A percentile compares a stretch with the other conserved stretches of the same genome.
Evolutionary conservation across 2,329 filamentous ascomycete genomes (phyloP).

Genomic region (Orbilia brochopaga): DNA sequence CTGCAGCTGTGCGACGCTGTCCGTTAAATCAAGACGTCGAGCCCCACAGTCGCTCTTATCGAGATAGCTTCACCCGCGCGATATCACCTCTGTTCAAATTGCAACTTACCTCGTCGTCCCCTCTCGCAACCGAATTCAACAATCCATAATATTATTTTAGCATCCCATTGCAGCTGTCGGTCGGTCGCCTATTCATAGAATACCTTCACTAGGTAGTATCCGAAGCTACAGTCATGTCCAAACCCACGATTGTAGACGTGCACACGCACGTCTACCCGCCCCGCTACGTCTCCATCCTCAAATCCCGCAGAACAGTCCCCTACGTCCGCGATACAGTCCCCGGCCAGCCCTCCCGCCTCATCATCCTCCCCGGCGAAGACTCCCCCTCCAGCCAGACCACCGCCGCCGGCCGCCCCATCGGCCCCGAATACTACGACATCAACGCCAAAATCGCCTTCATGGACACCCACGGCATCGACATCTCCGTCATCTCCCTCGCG

Average conservation of each 20-base stretch:
- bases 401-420: constrained; percentile 79
- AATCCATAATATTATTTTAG: too few species aligned
- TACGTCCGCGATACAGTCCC: constrained; percentile 69
- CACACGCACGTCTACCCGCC: constrained; percentile 75
- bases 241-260: constrained; percentile 66
- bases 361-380: constrained; percentile 69
- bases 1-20: constrained; percentile 14
- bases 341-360: constrained; percentile 62
- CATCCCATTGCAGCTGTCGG: too few species aligned
- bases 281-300: constrained; percentile 68
- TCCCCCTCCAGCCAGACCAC: constrained; percentile 60
- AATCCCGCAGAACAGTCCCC: constrained; percentile 69
- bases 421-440: constrained; percentile 81
- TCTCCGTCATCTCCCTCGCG: constrained; percentile 84
- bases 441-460: constrained; percentile 83
- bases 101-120: too few species aligned
- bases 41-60: not conserved
- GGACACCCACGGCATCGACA: constrained; percentile 79
- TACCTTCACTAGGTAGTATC: not conserved
- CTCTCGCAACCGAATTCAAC: too few species aligned
- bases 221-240: constrained; percentile 26
- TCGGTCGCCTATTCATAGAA: too few species aligned
- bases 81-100: too few species aligned
- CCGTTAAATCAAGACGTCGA: not conserved
- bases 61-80: not conserved